Evolutionary conservation across 2,329 filamentous ascomycete genomes (phyloP).

Genomic region (Coleophoma cylindrospora): DNA sequence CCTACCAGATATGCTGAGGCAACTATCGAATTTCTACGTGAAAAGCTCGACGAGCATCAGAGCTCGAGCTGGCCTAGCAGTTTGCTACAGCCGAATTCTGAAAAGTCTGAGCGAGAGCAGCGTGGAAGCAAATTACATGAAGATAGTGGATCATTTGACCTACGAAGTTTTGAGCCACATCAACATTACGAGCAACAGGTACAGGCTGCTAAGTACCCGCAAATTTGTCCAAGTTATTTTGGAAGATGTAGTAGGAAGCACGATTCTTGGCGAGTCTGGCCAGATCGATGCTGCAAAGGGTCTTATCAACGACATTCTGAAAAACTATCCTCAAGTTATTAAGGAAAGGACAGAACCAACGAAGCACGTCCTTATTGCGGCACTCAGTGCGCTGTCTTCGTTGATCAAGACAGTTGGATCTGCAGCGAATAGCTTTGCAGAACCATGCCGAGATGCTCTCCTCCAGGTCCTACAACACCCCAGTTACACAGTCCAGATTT

Average conservation of each 20-base stretch:
- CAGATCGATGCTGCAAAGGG: conserved; percentile 78
- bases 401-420: conserved; percentile 78
- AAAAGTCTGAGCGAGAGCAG: conserved; percentile 73
- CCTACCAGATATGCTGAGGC: conserved; percentile 71
- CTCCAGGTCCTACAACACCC: conserved; percentile 90
- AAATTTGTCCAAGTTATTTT: conserved; percentile 81
- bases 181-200: conserved; percentile 77
- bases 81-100: conserved; percentile 82
- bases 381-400: conserved; percentile 73
- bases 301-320: conserved; percentile 82
- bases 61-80: conserved; percentile 74
- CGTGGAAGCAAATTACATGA: conserved; percentile 78
- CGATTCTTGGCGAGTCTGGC: conserved; percentile 83
- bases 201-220: conserved; percentile 78
- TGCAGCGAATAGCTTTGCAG: conserved; percentile 73
- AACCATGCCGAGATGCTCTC: conserved; percentile 78
- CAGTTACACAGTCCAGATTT: conserved; percentile 92
- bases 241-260: conserved; percentile 74
- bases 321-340: conserved; percentile 87
- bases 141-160: conserved; percentile 76
- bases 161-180: conserved; percentile 73
- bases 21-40: conserved; percentile 76
- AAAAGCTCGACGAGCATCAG: conserved; percentile 74
- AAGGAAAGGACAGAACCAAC: conserved; percentile 84
- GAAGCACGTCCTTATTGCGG: conserved; percentile 77